A percentile compares a stretch with the other conserved stretches of the same genome.
phyloP scores from a whole-genome alignment of 2,329 filamentous ascomycete genomes.

The Exophiala sideris region DNA sequence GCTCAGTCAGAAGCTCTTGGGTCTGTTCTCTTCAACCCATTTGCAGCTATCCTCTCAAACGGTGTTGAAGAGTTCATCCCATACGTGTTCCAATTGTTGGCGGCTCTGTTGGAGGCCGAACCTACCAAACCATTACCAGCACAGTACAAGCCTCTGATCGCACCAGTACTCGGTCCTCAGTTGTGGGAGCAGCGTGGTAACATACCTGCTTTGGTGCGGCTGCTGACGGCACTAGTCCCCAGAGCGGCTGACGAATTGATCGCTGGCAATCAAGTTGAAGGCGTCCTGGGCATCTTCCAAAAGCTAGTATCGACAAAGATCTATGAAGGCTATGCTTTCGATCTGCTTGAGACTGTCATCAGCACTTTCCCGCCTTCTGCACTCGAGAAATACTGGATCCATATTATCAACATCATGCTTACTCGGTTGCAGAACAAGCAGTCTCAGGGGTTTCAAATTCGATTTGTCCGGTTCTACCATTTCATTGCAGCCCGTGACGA shows the following conservation, averaged over 20 bases:
- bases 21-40: conserved; percentile 75
- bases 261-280: conserved; percentile 75
- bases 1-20: conserved; percentile 68
- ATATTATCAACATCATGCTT: conserved; percentile 78
- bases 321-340: conserved; percentile 82
- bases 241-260: conserved; percentile 71
- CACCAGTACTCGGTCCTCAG: conserved; percentile 72
- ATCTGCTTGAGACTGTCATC: conserved; percentile 79
- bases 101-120: conserved; percentile 83
- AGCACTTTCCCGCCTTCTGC: conserved; percentile 64
- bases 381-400: conserved; percentile 72
- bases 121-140: conserved; percentile 72
- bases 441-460: conserved; percentile 78
- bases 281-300: conserved; percentile 93
- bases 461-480: conserved; percentile 93
- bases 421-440: conserved; percentile 67
- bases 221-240: conserved; percentile 79
- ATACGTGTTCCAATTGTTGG: conserved; percentile 93
- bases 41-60: conserved; percentile 73
- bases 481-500: conserved; percentile 77
- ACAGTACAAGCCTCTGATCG: conserved; percentile 75
- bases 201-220: conserved; percentile 81
- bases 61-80: conserved; percentile 93
- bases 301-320: conserved; percentile 77
- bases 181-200: conserved; percentile 93